Conservation (phyloP, 306 rosid genomes). For the Pterocarpus macrocarpus region DNA sequence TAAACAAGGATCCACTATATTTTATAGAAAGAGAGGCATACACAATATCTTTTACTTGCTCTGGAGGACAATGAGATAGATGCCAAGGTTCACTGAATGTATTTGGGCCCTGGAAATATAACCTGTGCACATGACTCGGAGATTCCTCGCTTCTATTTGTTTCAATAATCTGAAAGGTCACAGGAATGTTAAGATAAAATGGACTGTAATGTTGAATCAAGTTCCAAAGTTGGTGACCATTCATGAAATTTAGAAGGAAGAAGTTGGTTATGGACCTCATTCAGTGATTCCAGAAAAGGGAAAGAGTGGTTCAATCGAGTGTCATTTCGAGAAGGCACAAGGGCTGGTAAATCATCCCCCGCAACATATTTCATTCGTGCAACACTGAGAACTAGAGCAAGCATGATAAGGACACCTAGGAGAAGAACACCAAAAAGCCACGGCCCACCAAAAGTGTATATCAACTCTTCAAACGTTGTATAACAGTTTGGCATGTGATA, state of each 20-base stretch:
- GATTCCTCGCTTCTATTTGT: conserved; percentile 98
- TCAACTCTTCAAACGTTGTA: conserved; percentile 95
- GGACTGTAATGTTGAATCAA: conserved; percentile 17
- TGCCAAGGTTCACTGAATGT: conserved; percentile 98
- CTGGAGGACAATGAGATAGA: conserved; percentile 95
- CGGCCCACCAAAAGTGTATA: conserved; percentile 98
- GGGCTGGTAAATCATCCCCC: conserved; percentile 75
- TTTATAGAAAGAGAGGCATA: conserved; percentile 54
- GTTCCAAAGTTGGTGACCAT: conserved; percentile 30
- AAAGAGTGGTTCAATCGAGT: conserved; percentile 85
- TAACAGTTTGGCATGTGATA: conserved; percentile 96
- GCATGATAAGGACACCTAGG: conserved; percentile 73
- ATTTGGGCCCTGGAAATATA: conserved; percentile 98
- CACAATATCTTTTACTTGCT: conserved; percentile 95
- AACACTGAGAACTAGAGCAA: conserved; percentile 90
- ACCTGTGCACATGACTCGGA: conserved; percentile 88
- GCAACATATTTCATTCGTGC: conserved; percentile 86
- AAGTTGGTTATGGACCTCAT: conserved; percentile 73
- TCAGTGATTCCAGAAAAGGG: conserved; percentile 94
- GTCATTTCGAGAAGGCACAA: conserved; percentile 73
- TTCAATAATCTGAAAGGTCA: conserved; percentile 80
- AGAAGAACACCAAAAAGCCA: conserved; percentile 86
- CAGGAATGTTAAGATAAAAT: conserved; percentile 39
- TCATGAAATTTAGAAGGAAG: conserved; percentile 39
- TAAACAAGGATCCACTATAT: conserved; percentile 47